phyloP scores from a whole-genome alignment of 2,329 filamentous ascomycete genomes.

The Aspergillus phoenicis region DNA sequence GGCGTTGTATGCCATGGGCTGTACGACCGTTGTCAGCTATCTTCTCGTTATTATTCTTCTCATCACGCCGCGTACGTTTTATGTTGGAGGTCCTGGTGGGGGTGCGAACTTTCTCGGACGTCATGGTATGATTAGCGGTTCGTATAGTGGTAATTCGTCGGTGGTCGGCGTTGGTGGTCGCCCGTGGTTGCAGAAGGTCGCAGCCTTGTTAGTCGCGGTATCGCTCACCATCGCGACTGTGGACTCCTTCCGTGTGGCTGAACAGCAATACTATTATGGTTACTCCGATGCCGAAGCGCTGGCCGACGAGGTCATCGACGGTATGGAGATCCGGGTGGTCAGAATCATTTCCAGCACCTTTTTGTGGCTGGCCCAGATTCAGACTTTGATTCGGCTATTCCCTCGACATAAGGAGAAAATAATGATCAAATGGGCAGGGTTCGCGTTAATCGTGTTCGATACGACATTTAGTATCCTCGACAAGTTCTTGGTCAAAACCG shows the following conservation, averaged over 20 bases:
- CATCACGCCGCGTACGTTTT: slow-evolving; percentile 91
- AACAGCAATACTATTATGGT: slow-evolving; percentile 76
- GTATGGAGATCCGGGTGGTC: slow-evolving; percentile 83
- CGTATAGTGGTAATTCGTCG: slow-evolving; percentile 64
- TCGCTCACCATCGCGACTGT: slow-evolving; percentile 92
- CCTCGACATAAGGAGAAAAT: slow-evolving; percentile 96
- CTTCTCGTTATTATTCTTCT: slow-evolving; percentile 91
- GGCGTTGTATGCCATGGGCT: slow-evolving; percentile 88
- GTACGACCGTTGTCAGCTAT: slow-evolving; percentile 87
- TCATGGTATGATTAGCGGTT: slow-evolving; percentile 81
- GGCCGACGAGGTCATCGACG: slow-evolving; percentile 77
- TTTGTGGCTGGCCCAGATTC: slow-evolving; percentile 94
- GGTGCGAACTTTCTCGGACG: slow-evolving; percentile 75
- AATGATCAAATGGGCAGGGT: slow-evolving; percentile 98
- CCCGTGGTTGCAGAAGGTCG: slow-evolving; percentile 85
- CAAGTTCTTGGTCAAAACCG: slow-evolving; percentile 67
- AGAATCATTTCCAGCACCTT: slow-evolving; percentile 95
- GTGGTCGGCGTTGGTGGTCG: slow-evolving; percentile 85
- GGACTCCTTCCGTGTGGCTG: slow-evolving; percentile 84
- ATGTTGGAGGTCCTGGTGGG: slow-evolving; percentile 71
- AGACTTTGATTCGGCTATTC: slow-evolving; percentile 93
- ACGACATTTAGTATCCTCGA: slow-evolving; percentile 89
- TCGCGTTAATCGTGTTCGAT: slow-evolving; percentile 87
- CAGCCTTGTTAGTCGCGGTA: slow-evolving; percentile 67
- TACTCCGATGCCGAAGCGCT: slow-evolving; percentile 77